Conservation (phyloP, 2,329 filamentous ascomycete genomes). For the Falciphora oryzae region DNA sequence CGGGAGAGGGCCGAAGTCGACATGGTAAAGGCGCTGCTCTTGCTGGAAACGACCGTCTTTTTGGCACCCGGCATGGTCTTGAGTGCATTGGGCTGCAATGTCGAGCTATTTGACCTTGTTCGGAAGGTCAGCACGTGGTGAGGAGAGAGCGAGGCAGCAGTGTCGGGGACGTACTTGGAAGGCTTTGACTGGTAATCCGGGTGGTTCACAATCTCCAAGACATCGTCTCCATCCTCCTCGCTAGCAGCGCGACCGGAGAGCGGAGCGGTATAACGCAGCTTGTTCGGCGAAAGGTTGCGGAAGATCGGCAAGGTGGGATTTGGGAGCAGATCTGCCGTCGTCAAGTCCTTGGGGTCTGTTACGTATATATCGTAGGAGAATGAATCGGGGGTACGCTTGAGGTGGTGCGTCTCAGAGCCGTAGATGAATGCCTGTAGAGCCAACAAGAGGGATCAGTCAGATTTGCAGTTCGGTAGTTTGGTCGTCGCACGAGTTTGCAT, state of each 20-base stretch:
- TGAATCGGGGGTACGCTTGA: conserved; percentile 29
- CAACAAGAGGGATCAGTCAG: background rate
- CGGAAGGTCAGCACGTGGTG: conserved; percentile 3
- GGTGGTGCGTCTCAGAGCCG: conserved; percentile 42
- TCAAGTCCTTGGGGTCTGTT: conserved; percentile 42
- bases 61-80: conserved; percentile 16
- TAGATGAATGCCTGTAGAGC: conserved; percentile 45
- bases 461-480: background rate
- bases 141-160: background rate
- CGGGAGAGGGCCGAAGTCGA: conserved; percentile 24
- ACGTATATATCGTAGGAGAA: conserved; percentile 52
- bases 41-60: conserved; percentile 16
- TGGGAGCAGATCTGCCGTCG: conserved; percentile 42
- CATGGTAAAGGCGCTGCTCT: conserved; percentile 10
- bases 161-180: conserved; percentile 5
- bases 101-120: conserved; percentile 3
- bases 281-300: conserved; percentile 30
- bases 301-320: conserved; percentile 46
- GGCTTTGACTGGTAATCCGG: conserved; percentile 4
- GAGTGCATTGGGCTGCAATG: conserved; percentile 7
- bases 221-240: conserved; percentile 16
- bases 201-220: conserved; percentile 9
- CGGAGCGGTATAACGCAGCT: conserved; percentile 13
- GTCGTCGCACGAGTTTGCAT: background rate
- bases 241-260: conserved; percentile 11